These are phyloP conservation scores for Arthrobotrys megalospora DNA, from an alignment of 2,329 filamentous ascomycete genomes.

Conservation along the genomic window DNA sequence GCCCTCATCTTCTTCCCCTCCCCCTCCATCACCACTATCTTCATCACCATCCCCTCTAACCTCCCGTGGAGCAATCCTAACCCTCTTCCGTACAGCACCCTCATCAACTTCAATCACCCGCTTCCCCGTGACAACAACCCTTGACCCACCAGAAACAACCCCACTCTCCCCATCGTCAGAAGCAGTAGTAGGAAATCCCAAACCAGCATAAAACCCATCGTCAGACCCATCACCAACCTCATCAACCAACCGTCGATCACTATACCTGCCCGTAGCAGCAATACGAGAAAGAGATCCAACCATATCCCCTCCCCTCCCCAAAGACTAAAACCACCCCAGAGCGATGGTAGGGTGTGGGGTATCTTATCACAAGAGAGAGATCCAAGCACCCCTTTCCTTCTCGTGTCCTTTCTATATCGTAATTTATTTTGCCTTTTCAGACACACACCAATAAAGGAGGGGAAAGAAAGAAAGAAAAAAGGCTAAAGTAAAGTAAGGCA, in stretches of 20 bases:
- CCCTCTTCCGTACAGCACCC: constrained; percentile 12
- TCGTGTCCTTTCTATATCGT: not conserved
- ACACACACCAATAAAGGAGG: constrained; percentile 3
- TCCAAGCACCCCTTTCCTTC: constrained; percentile 1
- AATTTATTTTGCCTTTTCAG: not conserved
- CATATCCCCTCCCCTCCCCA: not conserved
- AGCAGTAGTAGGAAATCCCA: not conserved
- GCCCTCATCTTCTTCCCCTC: not conserved
- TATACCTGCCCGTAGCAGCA: constrained; percentile 4
- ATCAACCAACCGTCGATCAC: constrained; percentile 23
- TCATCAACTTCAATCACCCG: constrained; percentile 41
- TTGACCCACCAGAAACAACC: constrained; percentile 10
- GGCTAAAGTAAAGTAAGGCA: not conserved
- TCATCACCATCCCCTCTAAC: not conserved
- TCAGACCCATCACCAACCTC: constrained; percentile 17
- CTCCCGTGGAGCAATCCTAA: constrained; percentile 13
- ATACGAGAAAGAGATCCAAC: constrained; percentile 23
- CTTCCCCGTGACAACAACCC: constrained; percentile 46
- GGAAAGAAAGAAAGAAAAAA: too few relatives aligned
- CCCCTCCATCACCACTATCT: not conserved
- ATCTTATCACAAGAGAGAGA: not conserved
- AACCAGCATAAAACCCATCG: constrained; percentile 17
- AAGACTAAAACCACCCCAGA: not conserved
- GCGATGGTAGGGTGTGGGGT: not conserved
- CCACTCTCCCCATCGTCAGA: constrained; percentile 3